These are phyloP conservation scores for Paramarasmius palmivorus DNA, from an alignment of 1,284 basidiomycete genomes.

Conservation along the genomic window DNA sequence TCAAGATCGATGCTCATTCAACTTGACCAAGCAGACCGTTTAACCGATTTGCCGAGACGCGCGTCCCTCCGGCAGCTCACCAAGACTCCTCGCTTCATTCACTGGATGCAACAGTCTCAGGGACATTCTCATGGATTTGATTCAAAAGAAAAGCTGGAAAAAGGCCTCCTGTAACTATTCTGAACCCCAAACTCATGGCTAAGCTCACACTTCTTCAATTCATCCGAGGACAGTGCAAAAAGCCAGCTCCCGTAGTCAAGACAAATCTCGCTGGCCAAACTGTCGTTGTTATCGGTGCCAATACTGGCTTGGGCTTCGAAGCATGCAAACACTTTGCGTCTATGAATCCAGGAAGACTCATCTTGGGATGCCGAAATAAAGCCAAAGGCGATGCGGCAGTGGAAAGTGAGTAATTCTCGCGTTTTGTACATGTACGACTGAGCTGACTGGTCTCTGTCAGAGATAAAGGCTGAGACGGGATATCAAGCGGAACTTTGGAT, in stretches of 20 bases:
- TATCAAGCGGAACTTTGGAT: constrained; percentile 35
- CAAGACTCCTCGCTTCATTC: no score
- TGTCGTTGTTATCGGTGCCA: constrained; percentile 33
- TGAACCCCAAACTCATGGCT: no score
- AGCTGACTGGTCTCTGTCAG: constrained; percentile 16
- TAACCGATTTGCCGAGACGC: no score
- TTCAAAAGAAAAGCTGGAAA: no score
- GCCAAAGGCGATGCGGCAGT: constrained; percentile 24
- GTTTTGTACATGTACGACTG: background rate
- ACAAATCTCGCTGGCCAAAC: constrained; percentile 30
- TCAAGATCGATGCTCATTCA: no score
- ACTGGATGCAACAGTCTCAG: no score
- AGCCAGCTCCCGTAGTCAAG: constrained; percentile 12
- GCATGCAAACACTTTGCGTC: constrained; percentile 31
- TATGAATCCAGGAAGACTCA: constrained; percentile 29
- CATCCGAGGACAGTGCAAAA: background rate
- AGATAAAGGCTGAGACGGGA: constrained; percentile 31
- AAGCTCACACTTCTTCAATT: no score
- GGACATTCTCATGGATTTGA: no score
- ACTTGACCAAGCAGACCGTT: no score
- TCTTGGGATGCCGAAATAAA: constrained; percentile 28
- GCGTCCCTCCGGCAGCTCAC: no score
- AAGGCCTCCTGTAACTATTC: no score
- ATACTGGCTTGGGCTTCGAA: constrained; percentile 33
- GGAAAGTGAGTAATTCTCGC: constrained; percentile 15